Conservation (phyloP, 2,329 filamentous ascomycete species). For the Arthrinium puccinioides region DNA sequence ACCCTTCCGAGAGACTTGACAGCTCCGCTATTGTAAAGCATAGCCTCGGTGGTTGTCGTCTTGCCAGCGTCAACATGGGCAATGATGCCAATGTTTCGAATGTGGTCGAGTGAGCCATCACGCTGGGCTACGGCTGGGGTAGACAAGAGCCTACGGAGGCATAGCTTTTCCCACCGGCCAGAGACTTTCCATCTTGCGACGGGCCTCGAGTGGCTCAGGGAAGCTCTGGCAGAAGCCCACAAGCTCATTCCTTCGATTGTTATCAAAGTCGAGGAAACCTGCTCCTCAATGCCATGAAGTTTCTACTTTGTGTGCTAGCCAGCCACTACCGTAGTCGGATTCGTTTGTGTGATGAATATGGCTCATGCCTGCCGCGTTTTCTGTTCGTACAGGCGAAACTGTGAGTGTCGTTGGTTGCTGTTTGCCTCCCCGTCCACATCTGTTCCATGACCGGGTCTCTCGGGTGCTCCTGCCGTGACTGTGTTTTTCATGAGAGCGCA, state of each 20-base stretch:
- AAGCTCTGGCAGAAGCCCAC: slow-evolving; percentile 15
- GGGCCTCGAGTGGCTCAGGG: slow-evolving; percentile 13
- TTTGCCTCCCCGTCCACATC: too few relatives aligned
- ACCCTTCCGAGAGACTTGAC: slow-evolving; percentile 82
- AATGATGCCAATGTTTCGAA: slow-evolving; percentile 95
- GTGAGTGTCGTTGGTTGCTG: too few relatives aligned
- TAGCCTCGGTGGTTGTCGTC: slow-evolving; percentile 96
- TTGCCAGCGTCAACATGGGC: slow-evolving; percentile 97
- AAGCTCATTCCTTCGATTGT: slow-evolving; percentile 19
- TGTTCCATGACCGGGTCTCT: too few relatives aligned
- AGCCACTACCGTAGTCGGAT: too few relatives aligned
- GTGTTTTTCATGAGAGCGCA: too few relatives aligned
- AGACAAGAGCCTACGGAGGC: slow-evolving; percentile 9
- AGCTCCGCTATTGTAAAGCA: slow-evolving; percentile 94
- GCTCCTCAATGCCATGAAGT: too few relatives aligned
- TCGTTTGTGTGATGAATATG: too few relatives aligned
- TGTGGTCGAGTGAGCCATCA: slow-evolving; percentile 46
- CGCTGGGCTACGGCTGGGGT: slow-evolving; percentile 12
- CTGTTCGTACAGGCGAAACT: too few relatives aligned
- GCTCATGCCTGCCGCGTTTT: too few relatives aligned
- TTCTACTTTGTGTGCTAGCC: too few relatives aligned
- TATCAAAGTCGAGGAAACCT: too few relatives aligned
- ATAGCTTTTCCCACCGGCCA: slow-evolving; percentile 6
- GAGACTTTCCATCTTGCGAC: slow-evolving; percentile 9
- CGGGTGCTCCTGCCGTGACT: too few relatives aligned